Evolutionary conservation across 257 asterid genomes (phyloP), one percentile per base, ranked within the genome.

Genomic region (Nyctanthes arbortristis): DNA sequence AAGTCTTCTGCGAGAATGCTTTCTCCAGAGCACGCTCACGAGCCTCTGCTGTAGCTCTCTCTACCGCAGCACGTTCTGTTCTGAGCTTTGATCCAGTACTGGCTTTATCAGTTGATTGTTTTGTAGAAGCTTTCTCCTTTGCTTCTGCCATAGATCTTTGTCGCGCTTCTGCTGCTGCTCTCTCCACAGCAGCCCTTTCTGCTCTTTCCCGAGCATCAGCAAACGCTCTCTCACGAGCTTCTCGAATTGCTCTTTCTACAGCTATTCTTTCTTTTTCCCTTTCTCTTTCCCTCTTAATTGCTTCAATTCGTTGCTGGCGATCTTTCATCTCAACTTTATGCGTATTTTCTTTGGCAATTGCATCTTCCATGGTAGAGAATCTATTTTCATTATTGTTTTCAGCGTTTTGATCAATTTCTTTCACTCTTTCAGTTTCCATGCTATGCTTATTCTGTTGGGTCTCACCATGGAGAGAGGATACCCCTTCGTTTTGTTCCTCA

Each of bases 171-270:
- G 92, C 85, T 72, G 89, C 80, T 73, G 92, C 98, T 82, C 79
- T 89, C 80, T 86, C 98, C 66, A 85, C 89, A 73, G 96, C 92
- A 75, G 94, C 96, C 74, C 95, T 86, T 75, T 87, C 98, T 49
- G 98, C 98, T 82, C 92, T 78, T 83, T 88, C 99, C 60, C 90
- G 81, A 57, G 96, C 96, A 76, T 93, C 99, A 68, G 93, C 89
- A 80, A 89, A 91, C 67, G 98, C 98, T 78, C 98, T 89, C 84
- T 92, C 97, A 47, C 98, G 95, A 78, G 90, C 98, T 84, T 92
- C 98, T 3, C 97, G 90, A 36, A 92, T 90, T 33, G 90, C 98
- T 81, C 98, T 81, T 79, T 92, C 98, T 52, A 85, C 98, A 45
- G 79, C 98, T 72, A 78, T 74, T 81, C 91, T 88, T 45, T 88